phyloP scores from a whole-genome alignment of 2,329 filamentous ascomycete genomes.

The Aureobasidium sp. region DNA sequence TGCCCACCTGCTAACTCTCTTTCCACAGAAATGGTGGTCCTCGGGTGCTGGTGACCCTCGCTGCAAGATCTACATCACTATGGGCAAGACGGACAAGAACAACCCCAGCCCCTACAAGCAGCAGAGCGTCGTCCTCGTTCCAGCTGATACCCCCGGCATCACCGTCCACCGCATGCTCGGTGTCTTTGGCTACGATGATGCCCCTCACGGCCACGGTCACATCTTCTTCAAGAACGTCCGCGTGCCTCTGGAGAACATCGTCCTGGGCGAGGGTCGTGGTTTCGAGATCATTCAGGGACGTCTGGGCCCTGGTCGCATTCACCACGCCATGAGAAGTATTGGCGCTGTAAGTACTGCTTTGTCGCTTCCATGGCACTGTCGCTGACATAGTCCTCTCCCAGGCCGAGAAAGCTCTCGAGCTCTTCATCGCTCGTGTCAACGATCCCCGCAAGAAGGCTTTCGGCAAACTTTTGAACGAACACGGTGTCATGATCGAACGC shows the following conservation, averaged over 20 bases:
- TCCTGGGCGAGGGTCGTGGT: conserved; percentile 85
- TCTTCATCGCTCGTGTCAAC: conserved; percentile 90
- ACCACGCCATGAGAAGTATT: conserved; percentile 94
- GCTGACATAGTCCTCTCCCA: conserved; percentile 19
- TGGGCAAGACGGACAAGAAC: conserved; percentile 79
- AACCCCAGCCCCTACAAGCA: conserved; percentile 76
- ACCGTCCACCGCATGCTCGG: conserved; percentile 90
- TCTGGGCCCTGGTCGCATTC: conserved; percentile 89
- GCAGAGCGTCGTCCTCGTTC: conserved; percentile 88
- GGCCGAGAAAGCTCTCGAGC: conserved; percentile 85
- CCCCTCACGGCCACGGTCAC: conserved; percentile 96
- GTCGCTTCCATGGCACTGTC: too few relatives aligned
- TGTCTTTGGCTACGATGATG: conserved; percentile 95
- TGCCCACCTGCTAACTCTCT: not conserved
- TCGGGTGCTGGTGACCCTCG: conserved; percentile 88
- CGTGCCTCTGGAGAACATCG: conserved; percentile 73
- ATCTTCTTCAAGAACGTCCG: conserved; percentile 84
- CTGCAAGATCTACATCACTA: conserved; percentile 90
- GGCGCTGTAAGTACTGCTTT: conserved; percentile 52
- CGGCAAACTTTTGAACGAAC: conserved; percentile 74
- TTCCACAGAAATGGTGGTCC: conserved; percentile 89
- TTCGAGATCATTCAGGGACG: conserved; percentile 99
- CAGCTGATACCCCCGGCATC: conserved; percentile 70
- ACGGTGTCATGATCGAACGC: conserved; percentile 93
- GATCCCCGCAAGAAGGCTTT: conserved; percentile 87